Conservation (phyloP, 805 yeast genomes). For the Komagataella pastoris region DNA sequence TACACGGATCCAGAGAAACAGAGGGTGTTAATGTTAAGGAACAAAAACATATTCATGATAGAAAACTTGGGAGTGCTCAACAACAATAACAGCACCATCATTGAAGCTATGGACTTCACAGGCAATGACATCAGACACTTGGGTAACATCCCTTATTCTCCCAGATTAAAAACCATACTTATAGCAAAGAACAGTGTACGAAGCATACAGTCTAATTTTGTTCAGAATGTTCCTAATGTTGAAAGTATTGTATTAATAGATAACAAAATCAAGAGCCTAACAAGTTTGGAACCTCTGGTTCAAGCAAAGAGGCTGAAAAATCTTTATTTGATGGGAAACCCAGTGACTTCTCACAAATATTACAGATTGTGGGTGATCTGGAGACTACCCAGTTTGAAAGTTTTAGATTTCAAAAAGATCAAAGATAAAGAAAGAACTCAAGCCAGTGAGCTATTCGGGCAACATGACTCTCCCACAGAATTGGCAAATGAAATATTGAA, state of each 20-base stretch:
- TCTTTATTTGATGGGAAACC: constrained; percentile 46
- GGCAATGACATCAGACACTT: constrained; percentile 57
- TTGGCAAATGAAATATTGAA: constrained; percentile 17
- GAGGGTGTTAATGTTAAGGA: constrained; percentile 26
- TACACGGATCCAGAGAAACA: constrained; percentile 33
- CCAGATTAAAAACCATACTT: constrained; percentile 36
- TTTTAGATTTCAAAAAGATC: constrained; percentile 59
- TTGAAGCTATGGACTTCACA: constrained; percentile 56
- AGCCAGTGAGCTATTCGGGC: constrained; percentile 31
- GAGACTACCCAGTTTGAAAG: constrained; percentile 46
- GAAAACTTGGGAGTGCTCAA: constrained; percentile 28
- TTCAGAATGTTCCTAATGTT: constrained; percentile 29
- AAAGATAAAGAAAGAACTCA: constrained; percentile 35
- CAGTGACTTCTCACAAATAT: constrained; percentile 30
- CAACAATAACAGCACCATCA: constrained; percentile 16
- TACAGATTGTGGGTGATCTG: constrained; percentile 52
- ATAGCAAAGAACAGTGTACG: constrained; percentile 50
- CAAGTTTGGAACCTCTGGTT: constrained; percentile 24
- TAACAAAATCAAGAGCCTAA: constrained; percentile 34
- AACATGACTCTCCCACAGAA: constrained; percentile 13
- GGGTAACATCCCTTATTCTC: constrained; percentile 30
- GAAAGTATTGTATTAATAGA: constrained; percentile 35
- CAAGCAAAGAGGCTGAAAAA: constrained; percentile 28
- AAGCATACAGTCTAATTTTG: constrained; percentile 21
- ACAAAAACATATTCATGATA: constrained; percentile 24